Conservation (phyloP, 2,329 filamentous ascomycete species). For the Pseudonectria buxi region DNA sequence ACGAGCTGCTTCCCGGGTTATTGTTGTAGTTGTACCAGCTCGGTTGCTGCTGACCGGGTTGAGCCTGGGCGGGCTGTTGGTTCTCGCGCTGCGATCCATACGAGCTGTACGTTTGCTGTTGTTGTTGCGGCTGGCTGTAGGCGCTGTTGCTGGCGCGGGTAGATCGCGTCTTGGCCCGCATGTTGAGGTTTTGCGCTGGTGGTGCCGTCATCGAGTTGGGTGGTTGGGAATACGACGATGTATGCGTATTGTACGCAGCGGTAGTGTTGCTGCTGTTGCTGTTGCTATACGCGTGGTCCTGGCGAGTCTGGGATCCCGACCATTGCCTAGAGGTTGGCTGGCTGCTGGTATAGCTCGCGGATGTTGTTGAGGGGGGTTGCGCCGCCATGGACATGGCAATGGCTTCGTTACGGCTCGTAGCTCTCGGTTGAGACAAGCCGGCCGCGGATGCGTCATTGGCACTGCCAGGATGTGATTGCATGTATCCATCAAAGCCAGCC, state of each 20-base stretch:
- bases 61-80: slow-evolving; percentile 11
- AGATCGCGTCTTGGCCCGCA: slow-evolving; percentile 9
- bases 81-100: slow-evolving; percentile 4
- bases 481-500: no score
- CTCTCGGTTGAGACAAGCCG: not conserved
- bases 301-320: slow-evolving; percentile 10
- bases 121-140: slow-evolving; percentile 13
- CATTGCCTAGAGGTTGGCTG: slow-evolving; percentile 20
- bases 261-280: slow-evolving; percentile 1
- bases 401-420: slow-evolving; percentile 22
- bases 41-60: slow-evolving; percentile 10
- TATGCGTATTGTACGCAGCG: slow-evolving; percentile 10
- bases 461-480: no score
- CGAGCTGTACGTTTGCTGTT: slow-evolving; percentile 10
- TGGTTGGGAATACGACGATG: slow-evolving; percentile 10
- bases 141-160: slow-evolving; percentile 9
- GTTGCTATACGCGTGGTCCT: slow-evolving; percentile 8
- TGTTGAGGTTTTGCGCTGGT: slow-evolving; percentile 17
- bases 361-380: slow-evolving; percentile 10
- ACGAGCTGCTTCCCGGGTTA: slow-evolving; percentile 12
- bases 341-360: slow-evolving; percentile 12
- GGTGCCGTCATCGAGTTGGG: slow-evolving; percentile 4
- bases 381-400: slow-evolving; percentile 15
- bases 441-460: no score
- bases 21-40: slow-evolving; percentile 23